A percentile compares a stretch with the other conserved stretches of the same genome.
phyloP scores from a whole-genome alignment of 805 yeast genomes.

The Limtongia smithiae region DNA sequence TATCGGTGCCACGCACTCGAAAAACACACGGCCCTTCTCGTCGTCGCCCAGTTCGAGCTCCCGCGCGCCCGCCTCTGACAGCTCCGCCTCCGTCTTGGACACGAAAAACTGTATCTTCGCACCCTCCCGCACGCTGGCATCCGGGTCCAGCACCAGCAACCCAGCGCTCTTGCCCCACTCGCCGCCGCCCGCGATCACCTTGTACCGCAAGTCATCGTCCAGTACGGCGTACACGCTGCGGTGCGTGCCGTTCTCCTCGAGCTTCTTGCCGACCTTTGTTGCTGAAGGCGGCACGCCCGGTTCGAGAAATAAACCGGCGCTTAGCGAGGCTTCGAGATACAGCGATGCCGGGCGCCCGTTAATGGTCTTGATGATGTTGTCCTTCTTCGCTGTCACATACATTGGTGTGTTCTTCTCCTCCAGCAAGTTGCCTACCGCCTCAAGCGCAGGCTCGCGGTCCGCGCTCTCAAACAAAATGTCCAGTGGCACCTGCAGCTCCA shows the following conservation, averaged over 20 bases:
- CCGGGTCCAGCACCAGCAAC: conserved; percentile 62
- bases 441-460: conserved; percentile 11
- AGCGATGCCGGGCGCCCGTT: conserved; percentile 56
- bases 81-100: not conserved
- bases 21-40: conserved; percentile 7
- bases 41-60: conserved; percentile 10
- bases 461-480: conserved; percentile 8
- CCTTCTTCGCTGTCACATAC: conserved; percentile 48
- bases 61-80: not conserved
- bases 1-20: conserved; percentile 27
- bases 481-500: conserved; percentile 19
- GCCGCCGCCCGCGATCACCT: conserved; percentile 71
- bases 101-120: conserved; percentile 44
- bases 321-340: conserved; percentile 43
- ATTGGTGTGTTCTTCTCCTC: conserved; percentile 30
- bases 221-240: conserved; percentile 23
- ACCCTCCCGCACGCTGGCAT: conserved; percentile 47
- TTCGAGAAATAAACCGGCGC: conserved; percentile 24
- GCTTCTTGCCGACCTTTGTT: conserved; percentile 3
- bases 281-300: conserved; percentile 17
- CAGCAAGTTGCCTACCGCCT: conserved; percentile 6
- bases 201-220: conserved; percentile 39
- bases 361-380: conserved; percentile 58
- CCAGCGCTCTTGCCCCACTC: conserved; percentile 71
- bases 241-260: conserved; percentile 9